Evolutionary conservation across 1,284 basidiomycete species (phyloP), one percentile per base, ranked within the genome.

Genomic region (Cryptococcus sp.): DNA sequence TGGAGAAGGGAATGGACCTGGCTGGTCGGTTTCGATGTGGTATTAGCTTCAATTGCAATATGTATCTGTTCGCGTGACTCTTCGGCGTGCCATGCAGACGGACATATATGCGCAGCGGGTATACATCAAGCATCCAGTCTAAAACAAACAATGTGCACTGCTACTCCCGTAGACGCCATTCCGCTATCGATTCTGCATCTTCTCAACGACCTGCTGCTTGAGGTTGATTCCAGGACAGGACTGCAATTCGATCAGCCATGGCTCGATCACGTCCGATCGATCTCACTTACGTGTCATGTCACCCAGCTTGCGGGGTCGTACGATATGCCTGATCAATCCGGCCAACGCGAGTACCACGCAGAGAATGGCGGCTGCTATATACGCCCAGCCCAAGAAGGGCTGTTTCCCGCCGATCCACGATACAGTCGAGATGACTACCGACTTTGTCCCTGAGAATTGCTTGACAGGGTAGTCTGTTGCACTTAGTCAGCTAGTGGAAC

Each of bases 331-430:
- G 56, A 90, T 85, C n/a, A 93, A 92, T 27, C 96, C 93, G 13
- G 87, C 82, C 53, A 97, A 78, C 5, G 92, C 94, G 38, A 99
- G 84, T 13, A 91, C 80, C 31, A 98, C 87, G 73, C 96, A 96
- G 19, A 98, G 81, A 11, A 84, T 87, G 1, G 93, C 89, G 0
- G 93, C 87, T 19, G 88, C 93, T 54, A 99, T 89, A 74, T 98
- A 99, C 3, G 93, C 90, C 87, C 93, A 93, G 8, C 96, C 96
- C 23, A 99, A 83, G 87, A 99, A 98, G 0, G 93, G 87, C 54
- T 80, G 75, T 80, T 95, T 93, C 27, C 96, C 96, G 20, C 96
- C 96, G 70, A 97, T 91, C 93, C 95, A 99, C 1, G 93, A 91
- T 3, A 95, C 91, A 0, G 95, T 99, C 50, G 92, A 93, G 66